Evolutionary conservation across 345 rosid genomes (phyloP), one percentile per base, ranked within the genome.

Genomic region (Eucalyptus urophylla): DNA sequence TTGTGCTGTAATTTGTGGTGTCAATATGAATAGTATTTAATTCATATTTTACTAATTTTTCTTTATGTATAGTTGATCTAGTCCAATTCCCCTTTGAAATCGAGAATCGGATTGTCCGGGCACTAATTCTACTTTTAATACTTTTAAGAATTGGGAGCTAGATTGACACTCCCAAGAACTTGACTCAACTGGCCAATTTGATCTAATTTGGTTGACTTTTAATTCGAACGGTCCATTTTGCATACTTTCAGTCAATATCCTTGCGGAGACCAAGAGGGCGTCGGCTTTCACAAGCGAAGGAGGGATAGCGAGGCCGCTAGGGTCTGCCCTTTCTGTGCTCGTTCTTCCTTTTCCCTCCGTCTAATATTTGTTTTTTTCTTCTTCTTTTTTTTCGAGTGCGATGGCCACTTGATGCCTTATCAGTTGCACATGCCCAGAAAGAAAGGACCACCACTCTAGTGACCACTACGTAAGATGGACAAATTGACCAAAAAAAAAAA

Each of bases 91-190:
- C 2, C 0, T 8, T 53, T 19, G 2, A 53, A 53, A 53, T 53
- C 0, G 11, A 53, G 58, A 19, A 53, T 0, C 2, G 0, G 24
- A 53, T 4, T 8, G 0, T 19, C 0, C 0, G 1, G 2, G 11
- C 24, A 53, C 0, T 0, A 0, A 3, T 7, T 53, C 0, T 19
- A 53, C 4, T 50, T 50, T 50, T 50, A 53, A 53, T 19, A 53
- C 4, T 50, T 50, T 50, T 50, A 53, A 53, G 22, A 53, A 53
- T 17, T 53, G 4, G 4, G 1, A 51, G 1, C 10, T 0, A 0
- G 56, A 53, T 53, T 19, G 24, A 53, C 0, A 8, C 10, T 53
- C 24, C 9, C 5, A 53, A 19, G 58, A 53, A 53, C 24, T 53
- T 19, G 58, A 19, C 58, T 0, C 56, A 53, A 53, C 5, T 4